A percentile compares a stretch with the other conserved stretches of the same genome.
These are phyloP conservation scores for Lepraria neglecta DNA, from an alignment of 495 filamentous ascomycete species.

Conservation along the genomic window DNA sequence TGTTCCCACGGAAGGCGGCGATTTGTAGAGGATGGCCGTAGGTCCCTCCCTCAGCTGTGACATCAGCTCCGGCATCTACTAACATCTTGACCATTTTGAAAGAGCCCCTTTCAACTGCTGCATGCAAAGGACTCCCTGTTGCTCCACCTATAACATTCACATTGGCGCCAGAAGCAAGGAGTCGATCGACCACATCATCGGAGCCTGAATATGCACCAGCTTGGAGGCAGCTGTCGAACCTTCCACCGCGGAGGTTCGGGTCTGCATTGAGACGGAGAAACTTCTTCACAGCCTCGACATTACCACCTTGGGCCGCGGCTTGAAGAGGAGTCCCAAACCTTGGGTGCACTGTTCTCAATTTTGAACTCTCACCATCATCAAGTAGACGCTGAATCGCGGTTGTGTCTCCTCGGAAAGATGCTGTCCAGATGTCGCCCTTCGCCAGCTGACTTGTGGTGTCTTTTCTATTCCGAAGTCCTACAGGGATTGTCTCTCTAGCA, in stretches of 20 bases:
- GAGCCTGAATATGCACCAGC: conserved; percentile 17
- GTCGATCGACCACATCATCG: conserved; percentile 13
- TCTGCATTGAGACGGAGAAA: neutral
- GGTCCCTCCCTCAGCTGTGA: conserved; percentile 21
- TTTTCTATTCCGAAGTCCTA: neutral
- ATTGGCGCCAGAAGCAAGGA: conserved; percentile 27
- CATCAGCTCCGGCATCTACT: conserved; percentile 27
- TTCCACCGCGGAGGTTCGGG: conserved; percentile 1
- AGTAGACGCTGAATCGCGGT: neutral
- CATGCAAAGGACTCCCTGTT: conserved; percentile 20
- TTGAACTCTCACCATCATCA: neutral
- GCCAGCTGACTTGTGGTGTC: too few species aligned
- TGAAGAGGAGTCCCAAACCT: neutral
- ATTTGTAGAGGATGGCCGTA: conserved; percentile 28
- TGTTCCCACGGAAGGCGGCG: conserved; percentile 17
- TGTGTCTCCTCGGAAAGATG: conserved; percentile 3
- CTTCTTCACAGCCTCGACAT: neutral
- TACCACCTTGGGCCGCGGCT: conserved; percentile 1
- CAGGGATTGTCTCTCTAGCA: neutral
- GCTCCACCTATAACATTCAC: conserved; percentile 31
- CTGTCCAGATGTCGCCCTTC: neutral
- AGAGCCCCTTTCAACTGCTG: neutral
- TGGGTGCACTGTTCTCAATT: neutral
- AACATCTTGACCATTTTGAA: conserved; percentile 7
- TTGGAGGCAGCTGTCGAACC: conserved; percentile 13